A percentile compares a stretch with the other conserved stretches of the same genome.
These are phyloP conservation scores for Hypoxylon fuscum DNA, from an alignment of 495 filamentous ascomycete species.

Conservation along the genomic window DNA sequence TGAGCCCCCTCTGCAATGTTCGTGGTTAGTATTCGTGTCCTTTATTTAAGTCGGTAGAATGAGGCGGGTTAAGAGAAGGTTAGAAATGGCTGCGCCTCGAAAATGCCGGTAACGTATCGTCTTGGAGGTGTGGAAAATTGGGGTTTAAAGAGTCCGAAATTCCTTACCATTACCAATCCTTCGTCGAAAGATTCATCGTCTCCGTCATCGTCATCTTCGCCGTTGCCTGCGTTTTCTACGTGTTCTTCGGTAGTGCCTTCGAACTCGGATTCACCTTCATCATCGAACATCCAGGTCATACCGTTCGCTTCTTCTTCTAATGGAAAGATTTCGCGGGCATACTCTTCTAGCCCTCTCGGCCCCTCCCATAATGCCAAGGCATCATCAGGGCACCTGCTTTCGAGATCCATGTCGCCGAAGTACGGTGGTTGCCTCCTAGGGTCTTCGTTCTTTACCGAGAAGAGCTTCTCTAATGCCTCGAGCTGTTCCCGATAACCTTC, in stretches of 20 bases:
- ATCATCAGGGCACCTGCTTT: constrained; percentile 70
- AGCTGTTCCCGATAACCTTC: constrained; percentile 91
- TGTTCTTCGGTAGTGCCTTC: constrained; percentile 36
- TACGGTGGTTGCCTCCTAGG: constrained; percentile 61
- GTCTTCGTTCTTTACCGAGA: constrained; percentile 65
- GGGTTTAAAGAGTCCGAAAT: background rate
- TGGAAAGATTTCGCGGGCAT: constrained; percentile 93
- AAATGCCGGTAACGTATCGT: background rate
- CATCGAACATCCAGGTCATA: constrained; percentile 82
- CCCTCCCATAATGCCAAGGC: constrained; percentile 89
- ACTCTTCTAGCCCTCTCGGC: constrained; percentile 90
- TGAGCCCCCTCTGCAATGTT: constrained; percentile 48
- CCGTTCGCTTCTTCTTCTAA: constrained; percentile 95
- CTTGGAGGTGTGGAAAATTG: background rate
- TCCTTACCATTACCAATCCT: constrained; percentile 54
- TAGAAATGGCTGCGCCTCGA: background rate
- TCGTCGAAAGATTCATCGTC: constrained; percentile 54
- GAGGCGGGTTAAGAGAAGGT: background rate
- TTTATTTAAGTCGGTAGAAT: background rate
- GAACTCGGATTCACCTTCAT: constrained; percentile 41
- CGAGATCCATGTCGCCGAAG: constrained; percentile 62
- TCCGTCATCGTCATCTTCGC: constrained; percentile 36
- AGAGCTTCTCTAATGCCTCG: constrained; percentile 73
- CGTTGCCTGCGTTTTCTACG: constrained; percentile 40
- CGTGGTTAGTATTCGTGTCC: constrained; percentile 7